These are phyloP conservation scores for Blastobotrys capitulatus DNA, from an alignment of 1,139 yeast species.

Conservation along the genomic window DNA sequence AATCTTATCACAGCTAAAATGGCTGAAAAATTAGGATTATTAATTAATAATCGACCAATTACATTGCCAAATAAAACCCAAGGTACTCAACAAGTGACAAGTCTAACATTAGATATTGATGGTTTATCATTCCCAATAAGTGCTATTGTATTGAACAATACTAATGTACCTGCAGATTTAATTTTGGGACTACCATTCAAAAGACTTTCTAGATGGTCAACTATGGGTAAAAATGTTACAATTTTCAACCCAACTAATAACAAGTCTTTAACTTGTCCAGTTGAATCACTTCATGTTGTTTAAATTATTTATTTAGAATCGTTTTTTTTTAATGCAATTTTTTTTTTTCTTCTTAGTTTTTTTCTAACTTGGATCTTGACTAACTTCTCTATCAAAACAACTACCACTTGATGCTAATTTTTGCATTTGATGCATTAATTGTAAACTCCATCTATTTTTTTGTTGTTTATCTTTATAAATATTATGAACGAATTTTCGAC, in stretches of 20 bases:
- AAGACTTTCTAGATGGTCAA: constrained; percentile 7
- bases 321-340: background rate
- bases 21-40: background rate
- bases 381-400: background rate
- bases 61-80: background rate
- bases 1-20: background rate
- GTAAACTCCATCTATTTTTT: background rate
- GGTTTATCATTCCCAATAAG: background rate
- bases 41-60: background rate
- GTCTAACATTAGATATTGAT: background rate
- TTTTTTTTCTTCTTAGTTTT: background rate
- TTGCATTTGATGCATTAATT: background rate
- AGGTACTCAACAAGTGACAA: background rate
- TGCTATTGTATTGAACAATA: background rate
- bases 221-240: background rate
- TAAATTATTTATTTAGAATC: background rate
- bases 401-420: background rate
- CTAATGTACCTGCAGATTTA: background rate
- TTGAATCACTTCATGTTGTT: background rate
- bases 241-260: background rate
- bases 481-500: constrained; percentile 1
- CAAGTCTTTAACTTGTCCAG: background rate
- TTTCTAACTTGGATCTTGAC: background rate
- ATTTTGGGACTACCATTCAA: constrained; percentile 6
- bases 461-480: constrained; percentile 3